Evolutionary conservation across 164 flowering plant species (phyloP), one percentile per base, ranked within the genome.

Genomic region (Sedum album): DNA sequence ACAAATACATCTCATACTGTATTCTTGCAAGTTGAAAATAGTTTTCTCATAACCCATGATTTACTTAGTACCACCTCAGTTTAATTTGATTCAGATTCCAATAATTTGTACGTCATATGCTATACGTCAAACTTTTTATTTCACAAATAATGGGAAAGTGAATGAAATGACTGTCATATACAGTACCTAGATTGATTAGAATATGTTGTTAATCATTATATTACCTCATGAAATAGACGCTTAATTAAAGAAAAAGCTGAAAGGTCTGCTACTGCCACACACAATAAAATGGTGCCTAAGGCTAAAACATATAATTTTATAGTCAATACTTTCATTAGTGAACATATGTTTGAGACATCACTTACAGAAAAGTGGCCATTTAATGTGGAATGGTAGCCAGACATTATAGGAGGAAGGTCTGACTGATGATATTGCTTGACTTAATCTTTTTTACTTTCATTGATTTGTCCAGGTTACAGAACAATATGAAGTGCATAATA

Each of bases 401-500:
- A 9, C n/a, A 26, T 14, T 13, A 2, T 14, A 1, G 33, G 13
- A 57, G 62, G 31, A 2, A 8, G n/a, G n/a, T 57, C 17, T 28
- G 17, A 30, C 62, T 17, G 62, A 28, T 35, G 8, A 6, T 64
- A 6, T 65, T 62, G 0, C 28, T 41, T 17, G 61, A n/a, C 46
- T 35, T 42, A 11, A 61, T 9, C 21, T 20, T 48, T 36, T 68
- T 48, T 44, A 5, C 28, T 42, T 65, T 83, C 61, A 48, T n/a
- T n/a, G n/a, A n/a, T n/a, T n/a, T n/a, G n/a, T n/a, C n/a, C 91
- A 90, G 98, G 86, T 70, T 67, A 68, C 85, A 82, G 65, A 77
- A 78, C 66, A 73, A 82, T 75, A 86, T 84, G 94, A 95, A 95
- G 75, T 95, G 97, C 72, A 92, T 95, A 72, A 71, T 95, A 51